Evolutionary conservation across 495 filamentous ascomycete species (phyloP), one percentile per base, ranked within the genome.

Genomic region (Arthonia radiata): DNA sequence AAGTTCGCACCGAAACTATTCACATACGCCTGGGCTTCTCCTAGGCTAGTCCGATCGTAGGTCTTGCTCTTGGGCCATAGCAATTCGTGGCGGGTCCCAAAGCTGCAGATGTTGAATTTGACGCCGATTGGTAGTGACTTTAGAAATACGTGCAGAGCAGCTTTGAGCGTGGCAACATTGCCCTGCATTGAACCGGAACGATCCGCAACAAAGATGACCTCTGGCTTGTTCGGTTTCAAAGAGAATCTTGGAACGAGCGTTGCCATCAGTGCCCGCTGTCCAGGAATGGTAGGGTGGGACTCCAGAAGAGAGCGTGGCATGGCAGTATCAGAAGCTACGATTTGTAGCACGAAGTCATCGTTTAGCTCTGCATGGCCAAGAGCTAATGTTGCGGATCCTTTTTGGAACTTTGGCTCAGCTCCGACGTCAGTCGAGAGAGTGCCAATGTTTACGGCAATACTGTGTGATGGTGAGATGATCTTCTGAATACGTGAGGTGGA

Each of bases 91-190:
- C 11, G 9, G 13, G 28, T 47, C 6, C 72, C 72, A 33, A 80
- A 80, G 1, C 64, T 72, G 43, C 64, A 70, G 31, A 79, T 75
- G 42, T 80, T 77, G 51, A 80, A 79, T 38, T 59, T 63, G 27
- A 65, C 47, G 1, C 69, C 69, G 1, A 64, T 33, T 2, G 72
- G 71, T 10, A 80, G 43, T 0, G 65, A 71, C 35, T 73, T 75
- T 17, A 80, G 49, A 34, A 79, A 71, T n/a, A 76, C 44, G 2
- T 51, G 52, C 15, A 79, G 48, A 2, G 71, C 71, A 4, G 54
- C 48, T 10, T 54, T 39, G 15, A 74, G 43, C 10, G 61, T 59
- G 1, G 36, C 18, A 2, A 73, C 74, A 18, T 44, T 41, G 1
- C 32, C 31, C 1, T 13, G 14, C 74, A 81, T 79, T 30, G 59